These are phyloP conservation scores for Candida xyloterini DNA, from an alignment of 805 yeast genomes.

Conservation along the genomic window DNA sequence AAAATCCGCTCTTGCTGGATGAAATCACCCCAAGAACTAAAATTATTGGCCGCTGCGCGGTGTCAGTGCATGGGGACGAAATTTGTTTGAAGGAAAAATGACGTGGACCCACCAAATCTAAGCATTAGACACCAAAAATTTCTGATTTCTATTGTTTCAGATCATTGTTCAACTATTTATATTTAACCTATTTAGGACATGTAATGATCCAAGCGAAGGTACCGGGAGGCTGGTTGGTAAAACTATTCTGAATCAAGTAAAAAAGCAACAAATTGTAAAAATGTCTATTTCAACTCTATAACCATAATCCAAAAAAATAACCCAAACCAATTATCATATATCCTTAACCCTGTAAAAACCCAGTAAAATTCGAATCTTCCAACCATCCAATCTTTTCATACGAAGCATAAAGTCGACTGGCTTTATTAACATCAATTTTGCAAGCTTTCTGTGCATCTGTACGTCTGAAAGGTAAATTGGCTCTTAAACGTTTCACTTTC, in stretches of 20 bases:
- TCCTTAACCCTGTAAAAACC: slow-evolving; percentile 14
- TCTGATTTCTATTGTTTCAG: slow-evolving; percentile 2
- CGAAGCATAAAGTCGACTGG: slow-evolving; percentile 85
- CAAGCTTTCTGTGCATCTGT: slow-evolving; percentile 99
- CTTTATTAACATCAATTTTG: slow-evolving; percentile 94
- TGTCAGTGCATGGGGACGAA: neutral
- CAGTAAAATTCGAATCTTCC: slow-evolving; percentile 63
- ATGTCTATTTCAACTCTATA: slow-evolving; percentile 1
- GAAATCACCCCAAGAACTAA: slow-evolving; percentile 5
- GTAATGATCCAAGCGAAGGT: neutral
- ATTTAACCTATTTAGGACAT: neutral
- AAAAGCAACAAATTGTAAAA: slow-evolving; percentile 3
- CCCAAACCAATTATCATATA: neutral
- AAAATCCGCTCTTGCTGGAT: slow-evolving; percentile 7
- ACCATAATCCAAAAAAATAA: neutral
- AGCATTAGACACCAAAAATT: slow-evolving; percentile 1
- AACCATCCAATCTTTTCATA: slow-evolving; percentile 93
- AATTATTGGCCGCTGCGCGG: slow-evolving; percentile 10
- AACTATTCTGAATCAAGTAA: slow-evolving; percentile 1
- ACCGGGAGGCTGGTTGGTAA: slow-evolving; percentile 5
- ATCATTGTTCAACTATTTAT: slow-evolving; percentile 7
- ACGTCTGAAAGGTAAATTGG: slow-evolving; percentile 80
- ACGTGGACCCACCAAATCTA: slow-evolving; percentile 5
- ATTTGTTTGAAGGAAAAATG: slow-evolving; percentile 1
- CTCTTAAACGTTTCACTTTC: slow-evolving; percentile 71